Conservation (phyloP, 257 asterid species). For the Plectranthus barbatus region DNA sequence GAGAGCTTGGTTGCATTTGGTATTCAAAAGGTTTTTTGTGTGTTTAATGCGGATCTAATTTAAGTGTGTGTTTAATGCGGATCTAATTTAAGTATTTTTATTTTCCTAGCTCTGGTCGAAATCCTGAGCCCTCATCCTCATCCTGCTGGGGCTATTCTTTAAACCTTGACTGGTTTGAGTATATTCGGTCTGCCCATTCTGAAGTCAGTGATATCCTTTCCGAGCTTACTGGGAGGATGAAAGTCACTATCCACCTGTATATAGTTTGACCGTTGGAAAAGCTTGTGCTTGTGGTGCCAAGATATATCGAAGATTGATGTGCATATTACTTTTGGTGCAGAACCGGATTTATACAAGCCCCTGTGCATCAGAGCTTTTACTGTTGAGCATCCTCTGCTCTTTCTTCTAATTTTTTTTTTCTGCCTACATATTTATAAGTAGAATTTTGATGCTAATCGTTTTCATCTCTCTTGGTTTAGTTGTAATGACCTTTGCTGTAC, state of each 20-base stretch:
- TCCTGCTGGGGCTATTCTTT: neutral
- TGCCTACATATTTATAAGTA: slow-evolving; percentile 10
- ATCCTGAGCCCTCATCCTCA: neutral
- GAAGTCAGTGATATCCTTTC: neutral
- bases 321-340: slow-evolving; percentile 1
- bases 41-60: neutral
- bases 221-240: neutral
- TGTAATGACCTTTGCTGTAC: neutral
- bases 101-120: neutral
- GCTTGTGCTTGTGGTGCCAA: slow-evolving; percentile 7
- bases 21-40: neutral
- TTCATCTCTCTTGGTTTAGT: neutral
- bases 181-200: neutral
- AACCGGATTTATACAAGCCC: slow-evolving; percentile 8
- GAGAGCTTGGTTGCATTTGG: neutral
- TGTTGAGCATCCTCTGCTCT: neutral
- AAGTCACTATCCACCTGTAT: slow-evolving; percentile 14
- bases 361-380: neutral
- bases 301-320: slow-evolving; percentile 10
- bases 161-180: neutral
- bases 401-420: neutral
- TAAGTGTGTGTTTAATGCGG: too few species aligned
- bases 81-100: neutral
- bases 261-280: slow-evolving; percentile 12
- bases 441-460: slow-evolving; percentile 9